These are phyloP conservation scores for Geotrichum phurueaensis DNA, from an alignment of 1,139 yeast species.

Conservation along the genomic window DNA sequence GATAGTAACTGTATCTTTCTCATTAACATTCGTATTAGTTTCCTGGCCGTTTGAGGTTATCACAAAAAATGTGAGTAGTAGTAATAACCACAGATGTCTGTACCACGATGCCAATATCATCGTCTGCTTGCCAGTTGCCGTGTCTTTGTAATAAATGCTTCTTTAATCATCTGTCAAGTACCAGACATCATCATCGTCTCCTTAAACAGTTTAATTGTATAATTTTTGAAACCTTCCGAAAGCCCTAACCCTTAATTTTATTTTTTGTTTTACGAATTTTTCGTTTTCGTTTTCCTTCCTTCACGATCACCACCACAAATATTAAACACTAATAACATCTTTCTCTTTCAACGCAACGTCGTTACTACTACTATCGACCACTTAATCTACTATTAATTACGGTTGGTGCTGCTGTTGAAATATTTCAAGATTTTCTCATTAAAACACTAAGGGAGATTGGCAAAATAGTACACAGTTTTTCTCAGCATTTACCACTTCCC, in stretches of 20 bases:
- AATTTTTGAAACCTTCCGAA: neutral
- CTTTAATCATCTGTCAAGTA: neutral
- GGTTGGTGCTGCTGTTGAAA: neutral
- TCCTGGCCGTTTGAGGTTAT: neutral
- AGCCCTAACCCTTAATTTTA: neutral
- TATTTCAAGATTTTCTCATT: neutral
- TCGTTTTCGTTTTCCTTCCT: neutral
- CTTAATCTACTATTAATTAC: neutral
- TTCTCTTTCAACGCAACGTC: neutral
- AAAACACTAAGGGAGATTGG: neutral
- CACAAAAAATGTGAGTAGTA: neutral
- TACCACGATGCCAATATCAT: constrained; percentile 1
- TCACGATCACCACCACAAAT: neutral
- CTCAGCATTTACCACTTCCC: neutral
- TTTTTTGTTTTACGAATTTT: neutral
- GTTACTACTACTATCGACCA: neutral
- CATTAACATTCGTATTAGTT: neutral
- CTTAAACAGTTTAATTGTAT: neutral
- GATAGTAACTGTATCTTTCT: neutral
- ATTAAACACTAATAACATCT: neutral
- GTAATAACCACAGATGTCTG: neutral
- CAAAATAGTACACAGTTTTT: neutral
- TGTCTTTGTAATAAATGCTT: neutral
- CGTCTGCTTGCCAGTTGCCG: neutral
- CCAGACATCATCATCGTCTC: neutral